Evolutionary conservation across 2,329 filamentous ascomycete species (phyloP), one percentile per base, ranked within the genome.

Genomic region (Pyrenochaeta sp.): DNA sequence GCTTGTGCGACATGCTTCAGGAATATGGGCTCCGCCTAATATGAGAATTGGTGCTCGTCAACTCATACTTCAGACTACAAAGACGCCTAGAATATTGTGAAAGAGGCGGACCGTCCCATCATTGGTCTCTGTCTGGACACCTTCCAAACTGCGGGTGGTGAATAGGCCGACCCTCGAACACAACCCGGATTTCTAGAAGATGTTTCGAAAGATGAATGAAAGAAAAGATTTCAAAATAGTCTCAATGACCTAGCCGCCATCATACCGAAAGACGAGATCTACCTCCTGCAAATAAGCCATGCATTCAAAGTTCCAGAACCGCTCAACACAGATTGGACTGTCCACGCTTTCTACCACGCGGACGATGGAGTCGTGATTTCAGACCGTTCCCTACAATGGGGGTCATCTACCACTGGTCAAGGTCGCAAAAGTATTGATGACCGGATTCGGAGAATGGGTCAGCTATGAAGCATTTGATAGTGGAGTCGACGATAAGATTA

Each of bases 91-190:
- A 72, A 81, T 2, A 85, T 91, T 9, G 85, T 89, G 3, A 61
- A 80, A 50, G 76, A 75, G 30, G 85, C 85, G 2, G 72, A 88
- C 53, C 71, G 84, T 3, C 74, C 77, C 0, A 91, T 92, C 48
- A 75, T 90, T 8, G 88, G 88, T 0, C 73, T 92, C 0, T 92
- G 88, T 54, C 78, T 93, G 1, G 88, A 93, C 56, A 91, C 87
- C 0, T 92, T 92, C 71, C 87, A 92, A 63, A 86, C 81, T 2
- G 85, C 82, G 0, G 88, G 87, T 0, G 81, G 84, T 1, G 87
- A 92, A 62, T 91, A 82, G 80, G 88, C 76, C 0, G 87, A 91
- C 54, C 88, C 88, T 0, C 85, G 81, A 0, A 88, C 85, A 0
- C 40, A 67, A 1, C 84, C 81, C 0, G 87, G 88, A 0, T 57